Evolutionary conservation across 1,284 basidiomycete species (phyloP).

Genomic region (Ceratobasidium sp.): DNA sequence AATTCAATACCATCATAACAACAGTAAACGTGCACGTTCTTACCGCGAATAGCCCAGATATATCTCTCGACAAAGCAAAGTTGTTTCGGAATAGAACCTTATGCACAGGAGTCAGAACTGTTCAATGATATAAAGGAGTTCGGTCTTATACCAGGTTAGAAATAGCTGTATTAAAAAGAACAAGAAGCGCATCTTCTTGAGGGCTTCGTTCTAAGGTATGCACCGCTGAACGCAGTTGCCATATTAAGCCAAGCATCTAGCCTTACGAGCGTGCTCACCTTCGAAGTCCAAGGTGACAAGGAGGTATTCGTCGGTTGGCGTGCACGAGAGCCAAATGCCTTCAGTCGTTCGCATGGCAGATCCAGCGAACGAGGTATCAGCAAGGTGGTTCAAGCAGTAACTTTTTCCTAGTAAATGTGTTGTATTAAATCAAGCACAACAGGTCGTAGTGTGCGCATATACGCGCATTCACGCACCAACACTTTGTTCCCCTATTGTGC

Average conservation of each 20-base stretch:
- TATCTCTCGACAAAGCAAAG: slow-evolving; percentile 48
- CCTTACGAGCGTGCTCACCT: slow-evolving; percentile 52
- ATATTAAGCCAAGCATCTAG: not conserved
- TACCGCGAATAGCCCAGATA: slow-evolving; percentile 60
- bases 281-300: slow-evolving; percentile 70
- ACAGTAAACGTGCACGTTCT: not conserved
- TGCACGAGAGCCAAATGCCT: slow-evolving; percentile 67
- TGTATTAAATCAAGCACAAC: slow-evolving; percentile 51
- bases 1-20: no score
- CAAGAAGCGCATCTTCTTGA: slow-evolving; percentile 67
- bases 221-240: slow-evolving; percentile 55
- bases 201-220: slow-evolving; percentile 68
- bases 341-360: slow-evolving; percentile 69
- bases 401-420: slow-evolving; percentile 52
- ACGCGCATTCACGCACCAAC: slow-evolving; percentile 58
- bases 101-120: not conserved
- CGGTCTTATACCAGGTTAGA: slow-evolving; percentile 57
- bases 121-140: not conserved
- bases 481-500: slow-evolving; percentile 60
- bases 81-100: slow-evolving; percentile 58
- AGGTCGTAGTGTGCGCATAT: slow-evolving; percentile 46
- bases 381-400: slow-evolving; percentile 66
- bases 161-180: slow-evolving; percentile 68
- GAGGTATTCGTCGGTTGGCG: slow-evolving; percentile 62
- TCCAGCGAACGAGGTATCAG: slow-evolving; percentile 69